Evolutionary conservation across 768 basidiomycete genomes (phyloP).

Genomic region (Trichaptum fuscoviolaceum): DNA sequence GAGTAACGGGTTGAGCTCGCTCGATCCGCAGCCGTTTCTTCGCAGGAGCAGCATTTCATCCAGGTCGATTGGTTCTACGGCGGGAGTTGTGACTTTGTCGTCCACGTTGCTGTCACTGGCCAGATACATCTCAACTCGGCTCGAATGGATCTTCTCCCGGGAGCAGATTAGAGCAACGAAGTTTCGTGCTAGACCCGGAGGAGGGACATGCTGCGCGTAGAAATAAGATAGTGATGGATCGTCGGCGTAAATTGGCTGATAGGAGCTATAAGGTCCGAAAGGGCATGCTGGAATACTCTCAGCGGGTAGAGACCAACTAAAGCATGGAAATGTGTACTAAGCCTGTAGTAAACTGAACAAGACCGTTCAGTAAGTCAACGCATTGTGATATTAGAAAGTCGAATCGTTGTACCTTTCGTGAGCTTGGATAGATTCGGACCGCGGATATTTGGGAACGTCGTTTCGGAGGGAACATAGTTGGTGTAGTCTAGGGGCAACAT

Average conservation of each 20-base stretch:
- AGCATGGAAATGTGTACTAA: not conserved
- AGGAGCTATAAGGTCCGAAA: slow-evolving; percentile 2
- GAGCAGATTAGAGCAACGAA: not conserved
- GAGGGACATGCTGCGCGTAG: slow-evolving; percentile 2
- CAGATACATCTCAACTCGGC: not conserved
- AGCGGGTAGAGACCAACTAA: not conserved
- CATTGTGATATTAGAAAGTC: not conserved
- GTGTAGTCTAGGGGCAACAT: no score
- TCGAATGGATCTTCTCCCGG: not conserved
- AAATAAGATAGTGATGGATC: slow-evolving; percentile 1
- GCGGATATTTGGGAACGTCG: not conserved
- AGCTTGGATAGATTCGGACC: slow-evolving; percentile 1
- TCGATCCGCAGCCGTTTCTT: no score
- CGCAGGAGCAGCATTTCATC: no score
- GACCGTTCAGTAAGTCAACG: not conserved
- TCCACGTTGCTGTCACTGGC: no score
- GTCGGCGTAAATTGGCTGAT: not conserved
- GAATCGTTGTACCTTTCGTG: not conserved
- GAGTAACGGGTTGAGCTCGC: no score
- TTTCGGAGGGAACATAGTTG: not conserved
- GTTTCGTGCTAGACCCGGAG: not conserved
- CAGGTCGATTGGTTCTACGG: no score
- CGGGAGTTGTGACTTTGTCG: no score
- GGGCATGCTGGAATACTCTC: not conserved
- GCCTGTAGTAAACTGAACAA: not conserved